A percentile compares a stretch with the other conserved stretches of the same genome.
phyloP scores from a whole-genome alignment of 2,329 filamentous ascomycete genomes.

The Curvularia verruculosa region DNA sequence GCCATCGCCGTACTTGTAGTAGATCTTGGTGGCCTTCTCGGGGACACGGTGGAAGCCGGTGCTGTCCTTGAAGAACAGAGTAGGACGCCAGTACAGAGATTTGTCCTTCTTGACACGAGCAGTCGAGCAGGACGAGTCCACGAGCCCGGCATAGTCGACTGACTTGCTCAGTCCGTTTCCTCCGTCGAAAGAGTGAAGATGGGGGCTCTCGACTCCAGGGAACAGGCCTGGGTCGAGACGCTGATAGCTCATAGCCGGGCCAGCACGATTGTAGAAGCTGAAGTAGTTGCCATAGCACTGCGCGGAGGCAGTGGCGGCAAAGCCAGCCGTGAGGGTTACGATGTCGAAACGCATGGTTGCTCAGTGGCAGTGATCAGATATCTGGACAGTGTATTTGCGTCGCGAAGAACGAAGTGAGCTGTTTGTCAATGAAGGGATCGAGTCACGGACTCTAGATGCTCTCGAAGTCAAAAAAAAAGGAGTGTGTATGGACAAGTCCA shows the following conservation, averaged over 20 bases:
- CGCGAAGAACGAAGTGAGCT: constrained; percentile 29
- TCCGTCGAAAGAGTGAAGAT: constrained; percentile 50
- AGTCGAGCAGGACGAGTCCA: constrained; percentile 44
- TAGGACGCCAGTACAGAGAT: constrained; percentile 48
- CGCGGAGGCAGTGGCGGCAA: constrained; percentile 41
- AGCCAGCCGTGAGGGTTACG: constrained; percentile 35
- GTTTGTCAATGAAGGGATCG: constrained; percentile 33
- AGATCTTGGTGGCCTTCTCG: constrained; percentile 44
- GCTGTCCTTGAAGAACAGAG: constrained; percentile 46
- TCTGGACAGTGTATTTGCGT: constrained; percentile 16
- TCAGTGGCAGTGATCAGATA: constrained; percentile 7
- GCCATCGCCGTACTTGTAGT: constrained; percentile 49
- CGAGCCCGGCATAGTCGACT: constrained; percentile 35
- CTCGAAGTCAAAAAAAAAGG: constrained; percentile 35
- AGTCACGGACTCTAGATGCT: constrained; percentile 43
- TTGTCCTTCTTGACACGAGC: constrained; percentile 48
- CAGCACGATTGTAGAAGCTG: constrained; percentile 47
- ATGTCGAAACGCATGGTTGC: constrained; percentile 39
- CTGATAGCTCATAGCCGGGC: constrained; percentile 44
- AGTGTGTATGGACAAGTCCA: constrained; percentile 22
- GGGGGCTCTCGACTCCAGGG: constrained; percentile 41
- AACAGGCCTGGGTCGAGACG: constrained; percentile 45
- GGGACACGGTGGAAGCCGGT: constrained; percentile 47
- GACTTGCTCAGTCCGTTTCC: constrained; percentile 41
- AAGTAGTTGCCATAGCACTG: constrained; percentile 49